Evolutionary conservation across 306 rosid species (phyloP).

Genomic region (Prinsepia uniflora): DNA sequence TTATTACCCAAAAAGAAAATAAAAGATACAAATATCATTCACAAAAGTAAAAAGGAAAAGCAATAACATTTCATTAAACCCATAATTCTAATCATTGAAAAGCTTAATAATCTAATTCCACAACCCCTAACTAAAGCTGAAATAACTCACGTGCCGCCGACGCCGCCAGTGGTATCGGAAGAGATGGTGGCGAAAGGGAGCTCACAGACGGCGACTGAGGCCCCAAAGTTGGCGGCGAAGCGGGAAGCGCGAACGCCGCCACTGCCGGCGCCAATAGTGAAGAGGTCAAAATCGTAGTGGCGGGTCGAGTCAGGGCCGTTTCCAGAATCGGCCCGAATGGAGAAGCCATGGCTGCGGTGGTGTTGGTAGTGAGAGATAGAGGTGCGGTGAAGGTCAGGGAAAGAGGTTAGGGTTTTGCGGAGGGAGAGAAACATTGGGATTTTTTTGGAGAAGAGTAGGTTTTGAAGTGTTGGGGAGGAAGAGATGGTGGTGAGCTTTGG

Average conservation of each 20-base stretch:
- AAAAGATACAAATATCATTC: background rate
- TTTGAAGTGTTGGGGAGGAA: conserved; percentile 36
- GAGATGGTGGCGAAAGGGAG: conserved; percentile 89
- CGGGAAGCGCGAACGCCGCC: conserved; percentile 96
- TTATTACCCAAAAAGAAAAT: conserved; percentile 1
- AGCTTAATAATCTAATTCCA: background rate
- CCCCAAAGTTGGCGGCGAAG: conserved; percentile 67
- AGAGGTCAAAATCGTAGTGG: conserved; percentile 79
- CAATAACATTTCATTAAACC: background rate
- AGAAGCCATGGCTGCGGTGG: conserved; percentile 22
- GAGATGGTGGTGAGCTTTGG: conserved; percentile 38
- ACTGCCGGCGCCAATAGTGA: conserved; percentile 92
- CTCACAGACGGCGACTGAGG: conserved; percentile 81
- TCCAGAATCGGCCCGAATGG: conserved; percentile 43
- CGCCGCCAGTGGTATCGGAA: conserved; percentile 82
- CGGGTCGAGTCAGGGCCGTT: conserved; percentile 44
- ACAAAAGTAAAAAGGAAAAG: background rate
- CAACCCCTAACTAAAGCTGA: background rate
- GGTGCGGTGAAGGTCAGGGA: conserved; percentile 3
- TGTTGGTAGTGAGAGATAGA: conserved; percentile 22
- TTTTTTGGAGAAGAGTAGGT: conserved; percentile 39
- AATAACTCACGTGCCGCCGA: conserved; percentile 86
- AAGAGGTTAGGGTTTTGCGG: conserved; percentile 24
- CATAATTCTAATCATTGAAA: background rate
- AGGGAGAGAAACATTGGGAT: conserved; percentile 26